Conservation (phyloP, 140 eudicot genomes). For the Stevia rebaudiana region DNA sequence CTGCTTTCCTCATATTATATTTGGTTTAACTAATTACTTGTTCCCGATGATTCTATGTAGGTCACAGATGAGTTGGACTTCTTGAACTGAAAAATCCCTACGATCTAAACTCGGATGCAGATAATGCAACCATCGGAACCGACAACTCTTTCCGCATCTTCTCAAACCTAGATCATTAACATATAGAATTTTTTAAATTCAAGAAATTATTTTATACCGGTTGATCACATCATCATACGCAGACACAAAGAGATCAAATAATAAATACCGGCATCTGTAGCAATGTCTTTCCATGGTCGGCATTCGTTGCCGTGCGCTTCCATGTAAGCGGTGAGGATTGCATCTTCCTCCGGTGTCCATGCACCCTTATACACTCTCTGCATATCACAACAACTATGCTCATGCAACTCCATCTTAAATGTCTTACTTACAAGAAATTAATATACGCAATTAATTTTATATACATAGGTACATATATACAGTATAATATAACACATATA, state of each 20-base stretch:
- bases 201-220: no score
- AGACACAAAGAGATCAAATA: no score
- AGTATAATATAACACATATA: background rate
- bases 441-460: no score
- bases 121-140: constrained; percentile 14
- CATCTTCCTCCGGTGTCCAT: constrained; percentile 11
- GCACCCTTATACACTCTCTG: constrained; percentile 4
- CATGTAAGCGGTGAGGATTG: background rate
- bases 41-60: background rate
- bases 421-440: no score
- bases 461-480: no score
- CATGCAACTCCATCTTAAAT: constrained; percentile 11
- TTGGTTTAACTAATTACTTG: no score
- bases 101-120: constrained; percentile 3
- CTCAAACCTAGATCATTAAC: background rate
- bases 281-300: background rate
- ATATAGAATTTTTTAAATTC: no score
- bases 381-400: constrained; percentile 8
- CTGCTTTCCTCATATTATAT: no score
- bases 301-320: background rate
- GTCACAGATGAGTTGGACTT: background rate
- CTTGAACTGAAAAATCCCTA: background rate
- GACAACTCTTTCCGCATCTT: constrained; percentile 16
- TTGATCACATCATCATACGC: no score
- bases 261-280: constrained; percentile 9